Evolutionary conservation across 805 yeast genomes (phyloP).

Genomic region (Grigorovia jiainica): DNA sequence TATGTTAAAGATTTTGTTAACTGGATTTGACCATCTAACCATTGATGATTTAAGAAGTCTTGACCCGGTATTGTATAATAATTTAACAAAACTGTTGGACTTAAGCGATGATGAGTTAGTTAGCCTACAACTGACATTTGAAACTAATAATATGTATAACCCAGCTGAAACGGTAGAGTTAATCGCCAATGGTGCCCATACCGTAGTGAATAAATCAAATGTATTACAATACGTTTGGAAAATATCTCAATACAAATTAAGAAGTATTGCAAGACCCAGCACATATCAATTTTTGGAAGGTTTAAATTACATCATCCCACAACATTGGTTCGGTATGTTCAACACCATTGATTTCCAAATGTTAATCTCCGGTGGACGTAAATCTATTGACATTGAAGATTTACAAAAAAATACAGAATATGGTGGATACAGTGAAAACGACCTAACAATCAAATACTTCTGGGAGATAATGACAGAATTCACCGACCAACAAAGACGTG

Average conservation of each 20-base stretch:
- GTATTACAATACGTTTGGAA: constrained; percentile 66
- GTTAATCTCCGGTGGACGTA: constrained; percentile 72
- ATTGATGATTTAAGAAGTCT: constrained; percentile 70
- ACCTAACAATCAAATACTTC: constrained; percentile 52
- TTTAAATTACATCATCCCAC: constrained; percentile 53
- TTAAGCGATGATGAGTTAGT: constrained; percentile 49
- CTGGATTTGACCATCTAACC: constrained; percentile 32
- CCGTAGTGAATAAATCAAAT: constrained; percentile 51
- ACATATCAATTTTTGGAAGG: constrained; percentile 42
- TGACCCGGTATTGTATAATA: constrained; percentile 58
- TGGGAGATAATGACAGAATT: constrained; percentile 74
- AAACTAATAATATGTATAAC: constrained; percentile 41
- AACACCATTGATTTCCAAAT: constrained; percentile 75
- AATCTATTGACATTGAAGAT: constrained; percentile 62
- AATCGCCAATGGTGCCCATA: constrained; percentile 46
- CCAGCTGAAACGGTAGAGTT: constrained; percentile 43
- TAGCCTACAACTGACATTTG: constrained; percentile 51
- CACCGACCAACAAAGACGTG: constrained; percentile 48
- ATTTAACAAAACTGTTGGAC: constrained; percentile 50
- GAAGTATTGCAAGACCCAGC: constrained; percentile 18
- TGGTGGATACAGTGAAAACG: constrained; percentile 51
- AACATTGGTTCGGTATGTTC: constrained; percentile 76
- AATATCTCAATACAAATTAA: constrained; percentile 70
- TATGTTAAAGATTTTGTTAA: constrained; percentile 63
- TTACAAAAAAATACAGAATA: constrained; percentile 52